Percentiles rank a stretch among this genome's conserved stretches.
Conservation (phyloP, 1,284 basidiomycete genomes). For the Neonothopanus nambi region DNA sequence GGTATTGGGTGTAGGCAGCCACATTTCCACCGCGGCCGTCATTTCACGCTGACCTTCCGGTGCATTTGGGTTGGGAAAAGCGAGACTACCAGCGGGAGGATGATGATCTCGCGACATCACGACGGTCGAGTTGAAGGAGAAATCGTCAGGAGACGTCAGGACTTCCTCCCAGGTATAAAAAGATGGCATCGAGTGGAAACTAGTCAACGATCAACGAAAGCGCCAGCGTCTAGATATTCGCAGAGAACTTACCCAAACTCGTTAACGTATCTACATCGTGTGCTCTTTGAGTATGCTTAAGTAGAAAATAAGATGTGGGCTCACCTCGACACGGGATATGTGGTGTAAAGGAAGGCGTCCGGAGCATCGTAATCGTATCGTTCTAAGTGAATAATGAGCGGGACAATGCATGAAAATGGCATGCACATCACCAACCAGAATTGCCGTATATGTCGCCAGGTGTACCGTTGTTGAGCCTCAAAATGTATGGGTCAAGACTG, state of each 20-base stretch:
- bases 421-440: constrained; percentile 35
- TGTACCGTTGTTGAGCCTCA: constrained; percentile 53
- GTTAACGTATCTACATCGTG: constrained; percentile 48
- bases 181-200: constrained; percentile 67
- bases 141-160: constrained; percentile 49
- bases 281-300: background rate
- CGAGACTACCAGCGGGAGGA: constrained; percentile 53
- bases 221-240: no score
- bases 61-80: constrained; percentile 61
- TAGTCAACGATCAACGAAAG: constrained; percentile 20
- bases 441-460: constrained; percentile 59
- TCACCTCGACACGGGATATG: constrained; percentile 54
- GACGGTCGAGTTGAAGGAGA: constrained; percentile 60
- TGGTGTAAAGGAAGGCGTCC: constrained; percentile 55
- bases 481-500: constrained; percentile 55
- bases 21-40: constrained; percentile 49
- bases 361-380: constrained; percentile 60
- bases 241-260: constrained; percentile 51
- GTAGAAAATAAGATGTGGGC: constrained; percentile 5
- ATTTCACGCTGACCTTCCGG: constrained; percentile 56
- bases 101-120: constrained; percentile 62
- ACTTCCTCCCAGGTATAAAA: constrained; percentile 66
- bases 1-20: constrained; percentile 55
- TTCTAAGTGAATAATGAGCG: constrained; percentile 29
- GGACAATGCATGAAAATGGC: background rate